Conservation (phyloP, 108 stramenopile genomes). For the Craspedostauros australis region DNA sequence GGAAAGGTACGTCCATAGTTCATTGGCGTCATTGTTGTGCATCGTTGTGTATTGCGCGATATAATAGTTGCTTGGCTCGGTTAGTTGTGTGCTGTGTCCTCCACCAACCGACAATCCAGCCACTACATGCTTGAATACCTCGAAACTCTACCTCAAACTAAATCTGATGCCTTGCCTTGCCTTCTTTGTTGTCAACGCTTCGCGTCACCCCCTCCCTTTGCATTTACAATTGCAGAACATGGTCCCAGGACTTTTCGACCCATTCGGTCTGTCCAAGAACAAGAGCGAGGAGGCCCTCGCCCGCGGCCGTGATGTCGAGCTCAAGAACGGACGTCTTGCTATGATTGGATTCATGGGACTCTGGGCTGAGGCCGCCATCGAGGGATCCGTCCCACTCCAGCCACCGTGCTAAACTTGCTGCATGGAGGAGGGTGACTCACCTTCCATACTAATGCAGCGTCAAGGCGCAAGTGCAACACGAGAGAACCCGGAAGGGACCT, state of each 20-base stretch:
- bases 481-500: too few species aligned
- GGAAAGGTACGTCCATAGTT: constrained; percentile 48
- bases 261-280: constrained; percentile 51
- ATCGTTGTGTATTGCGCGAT: constrained; percentile 1
- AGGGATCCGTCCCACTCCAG: constrained; percentile 68
- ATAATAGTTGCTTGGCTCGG: neutral
- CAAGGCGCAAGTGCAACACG: too few species aligned
- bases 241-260: constrained; percentile 79
- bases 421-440: too few species aligned
- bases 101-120: too few species aligned
- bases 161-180: neutral
- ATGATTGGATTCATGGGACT: constrained; percentile 78
- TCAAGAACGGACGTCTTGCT: constrained; percentile 83
- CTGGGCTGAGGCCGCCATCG: constrained; percentile 51
- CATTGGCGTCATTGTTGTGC: neutral
- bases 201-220: neutral
- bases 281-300: constrained; percentile 55
- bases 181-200: neutral
- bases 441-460: too few species aligned
- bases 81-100: too few species aligned
- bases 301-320: constrained; percentile 58
- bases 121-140: too few species aligned
- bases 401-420: constrained; percentile 49
- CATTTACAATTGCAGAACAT: constrained; percentile 41
- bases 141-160: neutral